These are phyloP conservation scores for Eucalyptus sp. DNA, from an alignment of 345 rosid genomes.

Conservation along the genomic window DNA sequence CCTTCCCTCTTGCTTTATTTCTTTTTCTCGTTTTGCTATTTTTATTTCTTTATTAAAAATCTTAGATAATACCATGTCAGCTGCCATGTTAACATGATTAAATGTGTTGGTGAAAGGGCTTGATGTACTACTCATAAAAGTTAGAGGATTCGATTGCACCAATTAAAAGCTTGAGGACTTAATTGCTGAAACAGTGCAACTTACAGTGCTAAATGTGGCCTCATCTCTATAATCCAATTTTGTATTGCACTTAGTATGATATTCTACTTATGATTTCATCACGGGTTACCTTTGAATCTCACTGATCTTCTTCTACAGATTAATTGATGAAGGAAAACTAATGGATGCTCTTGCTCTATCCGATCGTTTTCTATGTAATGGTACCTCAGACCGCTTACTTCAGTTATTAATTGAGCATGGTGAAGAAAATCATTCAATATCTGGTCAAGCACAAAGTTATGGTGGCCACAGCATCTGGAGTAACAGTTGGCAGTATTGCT, in stretches of 20 bases:
- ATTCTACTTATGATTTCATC: neutral
- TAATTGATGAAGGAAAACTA: conserved; percentile 79
- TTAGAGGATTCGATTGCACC: neutral
- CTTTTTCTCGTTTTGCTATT: neutral
- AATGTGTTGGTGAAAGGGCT: neutral
- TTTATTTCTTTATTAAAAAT: neutral
- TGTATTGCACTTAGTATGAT: neutral
- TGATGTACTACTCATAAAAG: neutral
- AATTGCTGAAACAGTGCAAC: neutral
- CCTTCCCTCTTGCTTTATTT: neutral
- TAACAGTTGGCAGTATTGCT: conserved; percentile 93
- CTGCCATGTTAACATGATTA: neutral
- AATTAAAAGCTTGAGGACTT: neutral
- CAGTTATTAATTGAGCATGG: conserved; percentile 68
- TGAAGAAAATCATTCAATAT: conserved; percentile 43
- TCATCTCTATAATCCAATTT: neutral
- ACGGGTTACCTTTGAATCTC: neutral
- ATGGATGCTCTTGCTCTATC: conserved; percentile 98
- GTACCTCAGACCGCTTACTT: conserved; percentile 84
- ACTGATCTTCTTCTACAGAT: conserved; percentile 21
- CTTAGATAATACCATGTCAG: neutral
- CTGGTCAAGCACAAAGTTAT: conserved; percentile 42
- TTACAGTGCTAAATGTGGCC: neutral
- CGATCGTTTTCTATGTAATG: conserved; percentile 86
- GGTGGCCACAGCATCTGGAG: conserved; percentile 60